A percentile compares a stretch with the other conserved stretches of the same genome.
Evolutionary conservation across 345 rosid species (phyloP).

Genomic region (Eucalyptus microcorys): DNA sequence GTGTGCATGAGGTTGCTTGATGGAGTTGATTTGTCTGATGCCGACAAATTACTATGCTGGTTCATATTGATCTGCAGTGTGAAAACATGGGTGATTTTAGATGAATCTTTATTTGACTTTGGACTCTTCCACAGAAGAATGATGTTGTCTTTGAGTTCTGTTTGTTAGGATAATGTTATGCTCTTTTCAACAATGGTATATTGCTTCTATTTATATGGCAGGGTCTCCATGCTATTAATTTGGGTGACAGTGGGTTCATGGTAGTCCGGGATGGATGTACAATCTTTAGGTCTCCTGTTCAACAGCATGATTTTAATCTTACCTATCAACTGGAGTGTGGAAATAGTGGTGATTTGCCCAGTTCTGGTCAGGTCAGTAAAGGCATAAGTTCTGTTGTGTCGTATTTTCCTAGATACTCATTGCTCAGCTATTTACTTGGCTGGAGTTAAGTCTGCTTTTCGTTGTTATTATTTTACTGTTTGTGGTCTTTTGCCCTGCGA

Average conservation of each 20-base stretch:
- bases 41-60: neutral
- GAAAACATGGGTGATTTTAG: neutral
- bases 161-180: neutral
- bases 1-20: neutral
- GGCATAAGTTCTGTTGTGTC: neutral
- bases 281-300: conserved; percentile 84
- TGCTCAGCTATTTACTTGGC: neutral
- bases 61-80: neutral
- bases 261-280: conserved; percentile 96
- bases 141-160: neutral
- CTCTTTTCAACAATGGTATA: neutral
- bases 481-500: neutral
- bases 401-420: neutral
- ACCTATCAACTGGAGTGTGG: conserved; percentile 93
- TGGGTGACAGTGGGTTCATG: conserved; percentile 98
- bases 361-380: conserved; percentile 71
- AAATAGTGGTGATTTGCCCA: conserved; percentile 76
- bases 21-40: neutral
- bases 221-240: conserved; percentile 73
- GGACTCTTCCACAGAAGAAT: neutral
- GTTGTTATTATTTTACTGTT: neutral
- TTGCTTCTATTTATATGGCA: neutral
- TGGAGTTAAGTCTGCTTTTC: neutral
- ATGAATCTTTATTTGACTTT: neutral
- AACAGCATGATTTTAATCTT: conserved; percentile 93